phyloP scores from a whole-genome alignment of 352 stramenopile species.

The Phytophthora parvispora region DNA sequence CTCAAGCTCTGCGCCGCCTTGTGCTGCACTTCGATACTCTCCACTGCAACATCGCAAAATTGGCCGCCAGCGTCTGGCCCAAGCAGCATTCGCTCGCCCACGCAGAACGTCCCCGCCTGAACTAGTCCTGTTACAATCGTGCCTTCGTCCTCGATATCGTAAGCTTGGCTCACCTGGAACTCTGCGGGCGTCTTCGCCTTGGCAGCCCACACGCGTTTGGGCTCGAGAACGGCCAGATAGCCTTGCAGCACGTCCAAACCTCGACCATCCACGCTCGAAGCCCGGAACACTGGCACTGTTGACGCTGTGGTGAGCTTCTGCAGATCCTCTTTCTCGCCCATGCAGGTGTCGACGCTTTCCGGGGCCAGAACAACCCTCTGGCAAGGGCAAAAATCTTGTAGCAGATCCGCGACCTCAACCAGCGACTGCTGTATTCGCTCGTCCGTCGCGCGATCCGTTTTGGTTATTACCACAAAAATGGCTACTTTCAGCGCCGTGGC shows the following conservation, averaged over 20 bases:
- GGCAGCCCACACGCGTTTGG: conserved; percentile 71
- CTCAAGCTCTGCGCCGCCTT: conserved; percentile 65
- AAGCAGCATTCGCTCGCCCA: conserved; percentile 75
- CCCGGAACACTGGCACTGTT: conserved; percentile 64
- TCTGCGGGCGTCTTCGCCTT: conserved; percentile 63
- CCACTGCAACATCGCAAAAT: conserved; percentile 74
- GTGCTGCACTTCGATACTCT: conserved; percentile 87
- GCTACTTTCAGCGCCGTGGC: conserved; percentile 74
- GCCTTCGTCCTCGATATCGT: conserved; percentile 76
- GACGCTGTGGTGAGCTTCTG: conserved; percentile 11
- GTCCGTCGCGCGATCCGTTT: conserved; percentile 58
- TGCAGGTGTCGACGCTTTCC: conserved; percentile 4
- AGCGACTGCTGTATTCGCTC: conserved; percentile 64
- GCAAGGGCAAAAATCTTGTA: conserved; percentile 44
- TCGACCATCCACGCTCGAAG: conserved; percentile 71
- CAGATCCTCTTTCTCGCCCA: conserved; percentile 21
- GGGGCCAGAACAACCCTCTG: conserved; percentile 28
- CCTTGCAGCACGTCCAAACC: conserved; percentile 66
- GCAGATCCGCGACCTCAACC: conserved; percentile 51
- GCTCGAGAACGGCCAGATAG: conserved; percentile 66
- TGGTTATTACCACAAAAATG: conserved; percentile 88
- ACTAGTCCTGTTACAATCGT: conserved; percentile 81
- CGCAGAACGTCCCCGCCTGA: conserved; percentile 71
- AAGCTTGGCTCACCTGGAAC: conserved; percentile 86
- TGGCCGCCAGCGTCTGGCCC: conserved; percentile 63